phyloP scores from a whole-genome alignment of 108 stramenopile species.

The Cyclotella baltica region DNA sequence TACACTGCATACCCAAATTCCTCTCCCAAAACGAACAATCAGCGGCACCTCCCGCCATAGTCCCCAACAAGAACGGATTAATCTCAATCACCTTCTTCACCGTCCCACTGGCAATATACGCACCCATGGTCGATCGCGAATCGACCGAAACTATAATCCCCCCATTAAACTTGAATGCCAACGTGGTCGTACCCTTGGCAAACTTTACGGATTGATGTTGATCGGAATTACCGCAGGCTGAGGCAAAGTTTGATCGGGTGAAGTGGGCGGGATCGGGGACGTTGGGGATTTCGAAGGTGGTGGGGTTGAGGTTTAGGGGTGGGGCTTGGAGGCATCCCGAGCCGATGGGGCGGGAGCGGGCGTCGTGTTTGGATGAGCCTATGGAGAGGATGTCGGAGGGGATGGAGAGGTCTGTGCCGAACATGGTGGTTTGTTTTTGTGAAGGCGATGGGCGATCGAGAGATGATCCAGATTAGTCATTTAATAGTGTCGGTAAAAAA shows the following conservation, averaged over 20 bases:
- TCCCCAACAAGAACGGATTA: constrained; percentile 98
- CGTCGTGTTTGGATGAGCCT: constrained; percentile 73
- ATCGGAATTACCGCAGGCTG: constrained; percentile 86
- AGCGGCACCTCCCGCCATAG: constrained; percentile 99
- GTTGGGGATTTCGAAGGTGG: constrained; percentile 77
- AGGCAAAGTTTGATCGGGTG: constrained; percentile 89
- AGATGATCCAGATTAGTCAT: not conserved
- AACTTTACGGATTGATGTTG: constrained; percentile 85
- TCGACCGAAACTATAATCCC: constrained; percentile 97
- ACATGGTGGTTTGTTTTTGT: constrained; percentile 33
- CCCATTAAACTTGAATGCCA: constrained; percentile 98
- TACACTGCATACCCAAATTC: constrained; percentile 97
- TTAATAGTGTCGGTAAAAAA: not conserved
- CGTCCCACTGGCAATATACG: constrained; percentile 96
- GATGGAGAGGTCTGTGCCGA: constrained; percentile 44
- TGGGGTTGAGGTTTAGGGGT: constrained; percentile 36
- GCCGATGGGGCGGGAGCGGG: constrained; percentile 45
- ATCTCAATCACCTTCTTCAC: constrained; percentile 99
- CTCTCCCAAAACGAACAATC: constrained; percentile 99
- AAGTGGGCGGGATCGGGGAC: constrained; percentile 86
- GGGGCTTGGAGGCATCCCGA: constrained; percentile 55
- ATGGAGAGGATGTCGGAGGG: constrained; percentile 79
- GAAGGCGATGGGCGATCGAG: not conserved
- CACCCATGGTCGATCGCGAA: constrained; percentile 98
- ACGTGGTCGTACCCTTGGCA: constrained; percentile 99